Conservation (phyloP, 805 yeast genomes). For the Candida orba region DNA sequence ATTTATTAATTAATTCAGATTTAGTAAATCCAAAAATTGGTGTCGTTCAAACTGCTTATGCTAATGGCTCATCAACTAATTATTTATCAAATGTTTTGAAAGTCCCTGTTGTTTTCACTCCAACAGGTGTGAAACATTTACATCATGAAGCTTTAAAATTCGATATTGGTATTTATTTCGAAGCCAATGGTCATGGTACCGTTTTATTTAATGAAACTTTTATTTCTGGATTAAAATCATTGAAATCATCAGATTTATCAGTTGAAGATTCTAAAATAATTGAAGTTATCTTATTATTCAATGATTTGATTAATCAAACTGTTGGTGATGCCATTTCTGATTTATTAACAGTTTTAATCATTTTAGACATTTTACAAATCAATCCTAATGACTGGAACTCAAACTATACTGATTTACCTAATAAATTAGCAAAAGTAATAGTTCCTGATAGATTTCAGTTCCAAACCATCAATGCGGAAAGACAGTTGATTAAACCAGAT, state of each 20-base stretch:
- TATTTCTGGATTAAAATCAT: constrained; percentile 27
- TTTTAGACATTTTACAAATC: constrained; percentile 49
- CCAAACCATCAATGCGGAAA: constrained; percentile 85
- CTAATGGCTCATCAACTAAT: constrained; percentile 85
- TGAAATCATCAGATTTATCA: constrained; percentile 27
- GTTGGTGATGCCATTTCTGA: constrained; percentile 99
- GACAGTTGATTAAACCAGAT: constrained; percentile 65
- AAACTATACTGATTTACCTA: constrained; percentile 81
- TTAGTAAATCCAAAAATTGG: constrained; percentile 44
- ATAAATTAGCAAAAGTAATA: constrained; percentile 68
- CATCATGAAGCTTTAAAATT: constrained; percentile 84
- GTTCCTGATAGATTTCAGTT: constrained; percentile 78
- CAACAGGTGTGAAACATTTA: constrained; percentile 94
- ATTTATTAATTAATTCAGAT: constrained; percentile 40
- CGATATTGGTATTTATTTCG: constrained; percentile 92
- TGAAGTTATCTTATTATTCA: constrained; percentile 48
- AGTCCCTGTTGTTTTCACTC: constrained; percentile 79
- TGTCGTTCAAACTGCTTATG: constrained; percentile 96
- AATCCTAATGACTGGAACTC: constrained; percentile 67
- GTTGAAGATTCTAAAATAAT: constrained; percentile 44
- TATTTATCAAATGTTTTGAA: constrained; percentile 54
- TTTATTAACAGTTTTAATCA: constrained; percentile 65
- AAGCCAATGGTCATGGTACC: constrained; percentile 99
- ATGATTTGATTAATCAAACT: constrained; percentile 82
- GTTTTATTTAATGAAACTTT: constrained; percentile 66